These are phyloP conservation scores for Nannochloris sp. DNA, from an alignment of 139 green algal species.

Conservation along the genomic window DNA sequence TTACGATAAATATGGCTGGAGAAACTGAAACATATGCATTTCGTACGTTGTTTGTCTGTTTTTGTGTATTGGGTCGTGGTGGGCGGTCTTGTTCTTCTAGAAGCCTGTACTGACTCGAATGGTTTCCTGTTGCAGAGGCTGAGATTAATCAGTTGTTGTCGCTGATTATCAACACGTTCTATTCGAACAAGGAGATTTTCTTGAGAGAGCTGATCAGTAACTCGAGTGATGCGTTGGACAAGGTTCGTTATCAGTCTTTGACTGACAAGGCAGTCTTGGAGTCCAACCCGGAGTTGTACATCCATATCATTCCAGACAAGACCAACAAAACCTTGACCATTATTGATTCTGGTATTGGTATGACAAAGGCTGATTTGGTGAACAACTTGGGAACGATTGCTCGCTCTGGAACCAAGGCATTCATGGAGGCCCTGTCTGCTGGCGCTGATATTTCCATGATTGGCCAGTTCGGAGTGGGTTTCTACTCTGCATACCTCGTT, in stretches of 20 bases:
- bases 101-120: neutral
- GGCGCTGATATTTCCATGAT: constrained; percentile 99
- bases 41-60: constrained; percentile 22
- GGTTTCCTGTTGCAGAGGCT: constrained; percentile 42
- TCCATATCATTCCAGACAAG: constrained; percentile 96
- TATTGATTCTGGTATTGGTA: constrained; percentile 90
- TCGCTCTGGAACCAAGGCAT: constrained; percentile 95
- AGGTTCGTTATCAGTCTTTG: constrained; percentile 94
- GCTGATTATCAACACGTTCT: constrained; percentile 98
- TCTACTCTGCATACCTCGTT: constrained; percentile 99
- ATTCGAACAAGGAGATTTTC: constrained; percentile 98
- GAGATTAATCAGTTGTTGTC: constrained; percentile 99
- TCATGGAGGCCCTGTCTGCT: constrained; percentile 98
- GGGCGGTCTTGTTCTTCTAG: neutral
- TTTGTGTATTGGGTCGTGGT: neutral
- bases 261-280: constrained; percentile 98
- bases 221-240: constrained; percentile 93
- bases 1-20: constrained; percentile 22
- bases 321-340: constrained; percentile 93
- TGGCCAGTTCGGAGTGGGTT: constrained; percentile 99
- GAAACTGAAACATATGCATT: constrained; percentile 73
- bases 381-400: constrained; percentile 99
- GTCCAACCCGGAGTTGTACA: constrained; percentile 68
- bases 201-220: constrained; percentile 96
- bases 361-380: constrained; percentile 96